Percentiles rank a stretch among this genome's conserved stretches.
phyloP scores from a whole-genome alignment of 2,329 filamentous ascomycete species.

The Colletotrichum sp. region DNA sequence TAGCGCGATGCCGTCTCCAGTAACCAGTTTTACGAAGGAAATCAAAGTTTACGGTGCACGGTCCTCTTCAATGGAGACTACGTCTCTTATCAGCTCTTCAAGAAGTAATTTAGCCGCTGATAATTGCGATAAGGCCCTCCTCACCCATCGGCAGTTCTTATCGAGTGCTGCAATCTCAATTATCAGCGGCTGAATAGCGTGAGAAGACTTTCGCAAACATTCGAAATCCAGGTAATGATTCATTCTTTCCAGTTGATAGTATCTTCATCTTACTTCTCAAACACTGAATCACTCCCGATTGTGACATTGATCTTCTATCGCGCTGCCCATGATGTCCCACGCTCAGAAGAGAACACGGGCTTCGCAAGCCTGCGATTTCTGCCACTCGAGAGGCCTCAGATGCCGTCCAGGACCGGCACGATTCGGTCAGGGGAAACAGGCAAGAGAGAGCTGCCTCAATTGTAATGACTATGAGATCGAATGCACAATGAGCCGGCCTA shows the following conservation, averaged over 20 bases:
- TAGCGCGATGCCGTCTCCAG: not conserved
- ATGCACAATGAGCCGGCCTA: not conserved
- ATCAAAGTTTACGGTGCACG: not conserved
- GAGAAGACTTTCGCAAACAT: not conserved
- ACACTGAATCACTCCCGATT: not conserved
- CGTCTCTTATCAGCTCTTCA: not conserved
- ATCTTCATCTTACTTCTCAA: not conserved
- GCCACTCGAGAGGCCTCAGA: not conserved
- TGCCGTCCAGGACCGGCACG: not conserved
- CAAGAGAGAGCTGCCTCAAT: not conserved
- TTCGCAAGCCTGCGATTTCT: not conserved
- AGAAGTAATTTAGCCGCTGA: not conserved
- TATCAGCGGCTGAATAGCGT: not conserved
- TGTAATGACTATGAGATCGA: not conserved
- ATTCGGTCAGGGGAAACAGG: not conserved
- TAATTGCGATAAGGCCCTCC: not conserved
- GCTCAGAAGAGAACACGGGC: not conserved
- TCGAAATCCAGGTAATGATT: not conserved
- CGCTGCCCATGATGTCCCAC: not conserved
- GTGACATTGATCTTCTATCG: not conserved
- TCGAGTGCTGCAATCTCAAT: not conserved
- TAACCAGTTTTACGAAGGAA: not conserved
- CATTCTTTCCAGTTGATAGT: not conserved
- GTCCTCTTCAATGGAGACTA: not conserved
- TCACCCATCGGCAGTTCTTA: not conserved